Evolutionary conservation across 306 rosid species (phyloP), one percentile per base, ranked within the genome.

Genomic region (Fragaria vesca): DNA sequence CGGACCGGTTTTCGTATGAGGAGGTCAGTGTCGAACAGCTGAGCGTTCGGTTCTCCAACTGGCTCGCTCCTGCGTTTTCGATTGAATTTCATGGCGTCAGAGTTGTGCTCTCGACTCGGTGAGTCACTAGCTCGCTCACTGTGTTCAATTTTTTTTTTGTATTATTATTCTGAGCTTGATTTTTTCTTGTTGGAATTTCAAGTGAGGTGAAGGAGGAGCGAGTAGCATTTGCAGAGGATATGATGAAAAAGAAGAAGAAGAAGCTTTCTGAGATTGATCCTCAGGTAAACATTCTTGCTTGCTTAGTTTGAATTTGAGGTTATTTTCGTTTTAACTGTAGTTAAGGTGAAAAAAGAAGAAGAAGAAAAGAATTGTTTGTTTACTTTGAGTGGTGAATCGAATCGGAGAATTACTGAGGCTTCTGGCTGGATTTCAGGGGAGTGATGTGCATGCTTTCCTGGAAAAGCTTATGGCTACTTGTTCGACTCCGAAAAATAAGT

Each of bases 251-350:
- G 86, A 87, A 82, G 60, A 83, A 89, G 86, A 83, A 89, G 86
- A 87, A 83, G 69, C 98, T 95, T 58, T 79, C 90, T 32, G 89
- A 74, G 57, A 87, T 92, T 71, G 98, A 95, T 86, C 93, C 95
- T 1, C 97, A 88, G 98, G 98, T 92, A 42, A 34, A 54, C 28
- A 6, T 54, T 54, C 61, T 54, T 20, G 61, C 61, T 54, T 9
- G 46, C 28, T 54, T 7, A 54, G 61, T 54, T 54, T 20, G 26
- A 54, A 6, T 54, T 54, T 4, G 3, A 20, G 30, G 32, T 43
- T 24, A 21, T 2, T 21, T 57, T 21, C 12, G 26, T 58, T 61
- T 12, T 55, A 2, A 8, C 13, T 16, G 17, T 60, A 24, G 63
- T n/a, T 57, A n/a, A n/a, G 17, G 3, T 52, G 20, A 16, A 16